Percentiles rank a stretch among this genome's conserved stretches.
These are phyloP conservation scores for Karstenula rhodostoma DNA, from an alignment of 2,329 filamentous ascomycete species.

Conservation along the genomic window DNA sequence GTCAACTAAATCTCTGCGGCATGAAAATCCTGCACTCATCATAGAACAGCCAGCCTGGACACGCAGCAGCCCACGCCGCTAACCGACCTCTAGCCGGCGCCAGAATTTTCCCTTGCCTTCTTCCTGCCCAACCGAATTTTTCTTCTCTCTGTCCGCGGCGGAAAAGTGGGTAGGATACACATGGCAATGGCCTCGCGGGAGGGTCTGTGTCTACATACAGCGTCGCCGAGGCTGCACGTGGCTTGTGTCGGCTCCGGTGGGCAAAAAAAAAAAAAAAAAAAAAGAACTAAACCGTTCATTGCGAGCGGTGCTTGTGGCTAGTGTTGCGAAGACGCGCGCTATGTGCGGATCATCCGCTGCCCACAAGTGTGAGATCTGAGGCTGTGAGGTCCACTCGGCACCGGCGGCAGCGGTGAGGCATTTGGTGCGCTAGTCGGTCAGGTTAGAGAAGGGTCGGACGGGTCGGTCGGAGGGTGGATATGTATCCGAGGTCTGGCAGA, in stretches of 20 bases:
- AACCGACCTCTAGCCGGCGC: conserved; percentile 3
- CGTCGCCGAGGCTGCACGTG: conserved; percentile 1
- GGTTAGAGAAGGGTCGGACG: too few relatives aligned
- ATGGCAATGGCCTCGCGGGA: not conserved
- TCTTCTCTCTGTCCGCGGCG: not conserved
- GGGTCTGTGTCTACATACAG: not conserved
- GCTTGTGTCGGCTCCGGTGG: not conserved
- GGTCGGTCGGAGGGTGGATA: not conserved
- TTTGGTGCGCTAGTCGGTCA: not conserved
- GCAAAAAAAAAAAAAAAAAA: too few relatives aligned
- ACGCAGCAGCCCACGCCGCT: not conserved
- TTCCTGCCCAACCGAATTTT: not conserved
- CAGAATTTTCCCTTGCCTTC: not conserved
- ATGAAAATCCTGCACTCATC: not conserved
- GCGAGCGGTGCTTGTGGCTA: not conserved
- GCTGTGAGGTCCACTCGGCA: not conserved
- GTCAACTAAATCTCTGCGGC: not conserved
- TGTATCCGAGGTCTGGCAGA: not conserved
- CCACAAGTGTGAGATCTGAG: not conserved
- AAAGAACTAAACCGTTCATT: not conserved
- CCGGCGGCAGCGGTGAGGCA: not conserved
- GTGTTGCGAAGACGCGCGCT: not conserved
- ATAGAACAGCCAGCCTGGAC: not conserved
- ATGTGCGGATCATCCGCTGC: conserved; percentile 7
- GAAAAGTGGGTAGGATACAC: not conserved